Base-by-base conservation (phyloP, 2,329 filamentous ascomycete species). In the Biscogniauxia marginata region DNA sequence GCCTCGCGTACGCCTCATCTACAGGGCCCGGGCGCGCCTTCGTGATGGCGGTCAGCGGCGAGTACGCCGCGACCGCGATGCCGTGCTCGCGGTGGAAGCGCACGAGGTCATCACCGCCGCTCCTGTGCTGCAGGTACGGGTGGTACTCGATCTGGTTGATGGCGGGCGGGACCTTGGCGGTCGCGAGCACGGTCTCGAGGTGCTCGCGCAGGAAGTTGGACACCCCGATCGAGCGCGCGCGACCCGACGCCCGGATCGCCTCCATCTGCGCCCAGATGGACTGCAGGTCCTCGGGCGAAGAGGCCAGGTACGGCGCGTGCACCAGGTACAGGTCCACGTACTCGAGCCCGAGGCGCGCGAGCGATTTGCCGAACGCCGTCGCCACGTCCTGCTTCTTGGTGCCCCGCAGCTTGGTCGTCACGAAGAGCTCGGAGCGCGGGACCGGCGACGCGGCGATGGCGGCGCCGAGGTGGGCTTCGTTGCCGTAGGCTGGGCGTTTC, bases 141-240 rank as follows among this genome's bases (percentile, higher is more conserved):
- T 95, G 88, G 67, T 84, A 86, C 76, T 93, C 90, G 67, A 93
- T 89, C 78, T 95, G 90, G 75, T 93, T 93, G 59, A 89, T 82
- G 6, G 83, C 85, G 0, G 90, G 90, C 3, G 77, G 69, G 58
- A 88, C 70, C 63, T 80, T 82, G 50, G 86, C 85, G 4, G 84
- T 84, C 68, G 80, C 70, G 2, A 87, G 74, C 45, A 87, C 68
- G 2, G 74, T 67, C 68, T 87, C 80, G 19, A 88, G 72, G 62
- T 88, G 75, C 46, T 74, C 67, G 63, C 79, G 74, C 25, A 83
- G 66, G 67, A 89, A 93, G 76, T 93, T 95, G 66, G 87, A 90
- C 13, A 95, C 86, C 51, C 90, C 90, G 63, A 95, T 91, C 54
- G 86, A 84, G 62, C 79, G 81, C 49, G 84, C 85, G 58, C 83